These are phyloP conservation scores for Lachancea sp. DNA, from an alignment of 805 yeast species.

Conservation along the genomic window DNA sequence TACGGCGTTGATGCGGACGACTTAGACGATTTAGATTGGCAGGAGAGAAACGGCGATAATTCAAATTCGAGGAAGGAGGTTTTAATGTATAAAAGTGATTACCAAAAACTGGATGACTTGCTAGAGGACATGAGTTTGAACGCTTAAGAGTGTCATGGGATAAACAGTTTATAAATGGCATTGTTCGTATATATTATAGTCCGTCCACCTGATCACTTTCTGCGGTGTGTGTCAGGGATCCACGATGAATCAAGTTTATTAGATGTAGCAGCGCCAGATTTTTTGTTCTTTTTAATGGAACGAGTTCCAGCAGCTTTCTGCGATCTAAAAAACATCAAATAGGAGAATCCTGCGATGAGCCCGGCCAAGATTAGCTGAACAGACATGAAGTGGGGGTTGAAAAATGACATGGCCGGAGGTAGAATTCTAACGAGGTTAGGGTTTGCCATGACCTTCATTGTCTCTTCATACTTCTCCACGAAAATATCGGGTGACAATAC, in stretches of 20 bases:
- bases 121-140: conserved; percentile 37
- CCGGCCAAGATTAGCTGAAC: conserved; percentile 49
- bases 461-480: conserved; percentile 42
- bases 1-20: conserved; percentile 29
- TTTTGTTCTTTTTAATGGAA: background rate
- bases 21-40: conserved; percentile 19
- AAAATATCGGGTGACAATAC: conserved; percentile 54
- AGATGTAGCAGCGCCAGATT: background rate
- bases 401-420: conserved; percentile 62
- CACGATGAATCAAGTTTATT: conserved; percentile 15
- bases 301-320: background rate
- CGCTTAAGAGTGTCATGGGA: conserved; percentile 28
- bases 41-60: conserved; percentile 14
- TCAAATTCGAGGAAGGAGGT: conserved; percentile 20
- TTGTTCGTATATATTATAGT: too few species aligned
- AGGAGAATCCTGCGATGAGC: conserved; percentile 45
- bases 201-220: background rate
- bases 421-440: conserved; percentile 51
- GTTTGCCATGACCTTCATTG: conserved; percentile 51
- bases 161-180: background rate
- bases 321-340: conserved; percentile 26
- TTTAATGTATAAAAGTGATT: conserved; percentile 29
- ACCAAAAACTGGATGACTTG: conserved; percentile 37
- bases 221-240: conserved; percentile 1
- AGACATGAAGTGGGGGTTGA: conserved; percentile 65